Base-by-base conservation (phyloP, 306 rosid genomes). In the Hippophae rhamnoides region DNA sequence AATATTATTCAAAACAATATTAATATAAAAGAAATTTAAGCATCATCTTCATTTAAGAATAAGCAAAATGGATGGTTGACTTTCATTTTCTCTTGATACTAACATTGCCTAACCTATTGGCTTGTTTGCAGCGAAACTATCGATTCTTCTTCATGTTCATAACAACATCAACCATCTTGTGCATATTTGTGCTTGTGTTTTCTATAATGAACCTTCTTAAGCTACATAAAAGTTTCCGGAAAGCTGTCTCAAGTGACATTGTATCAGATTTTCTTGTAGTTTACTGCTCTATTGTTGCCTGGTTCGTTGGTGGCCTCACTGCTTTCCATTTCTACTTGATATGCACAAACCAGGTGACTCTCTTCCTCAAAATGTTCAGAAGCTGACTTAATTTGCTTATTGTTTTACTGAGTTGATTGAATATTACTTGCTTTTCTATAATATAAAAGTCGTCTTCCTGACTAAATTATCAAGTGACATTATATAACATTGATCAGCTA, bases 281-380 rank as follows among this genome's bases (percentile, higher is more conserved):
- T 23, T 88, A 88, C 73, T 83, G 96, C 84, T 92, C 88, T 69
- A 46, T 88, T 8, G 84, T 88, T 41, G 79, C 85, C 63, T 88
- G 96, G 99, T 92, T 92, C 57, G 99, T 92, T 58, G 99, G 96
- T 52, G 99, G 99, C 78, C 99, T 92, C 54, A 76, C 95, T 42
- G 65, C 79, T 46, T 92, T 92, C 85, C 99, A 92, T 82, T 81
- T 79, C 73, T 86, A 83, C 76, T 90, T 92, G 65, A 71, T 88
- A 38, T 76, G 86, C 64, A 83, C 88, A 72, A 92, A 88, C 74
- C 96, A 92, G 98, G 98, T 87, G 60, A 46, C 50, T 46, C 50
- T 46, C 2, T 46, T 12, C 12, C 49, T 46, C 50, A 46, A 10
- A 46, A 46, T 46, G 50, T 13, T 7, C 50, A 46, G 13, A 46